Conservation (phyloP, 345 rosid species). For the Nephelium lappaceum region DNA sequence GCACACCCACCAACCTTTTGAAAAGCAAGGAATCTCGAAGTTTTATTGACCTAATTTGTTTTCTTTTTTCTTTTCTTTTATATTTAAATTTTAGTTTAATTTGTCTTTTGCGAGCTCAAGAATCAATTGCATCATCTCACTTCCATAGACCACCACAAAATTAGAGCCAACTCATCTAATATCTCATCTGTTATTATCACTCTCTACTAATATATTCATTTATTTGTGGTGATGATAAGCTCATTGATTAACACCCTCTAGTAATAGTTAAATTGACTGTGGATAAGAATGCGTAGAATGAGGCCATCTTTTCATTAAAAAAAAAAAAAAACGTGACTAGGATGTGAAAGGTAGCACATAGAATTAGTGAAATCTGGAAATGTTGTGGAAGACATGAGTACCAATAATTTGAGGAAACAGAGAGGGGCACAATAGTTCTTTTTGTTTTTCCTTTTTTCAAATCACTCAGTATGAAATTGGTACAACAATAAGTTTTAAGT, state of each 20-base stretch:
- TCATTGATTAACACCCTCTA: not conserved
- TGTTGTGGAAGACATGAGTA: not conserved
- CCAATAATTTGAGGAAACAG: not conserved
- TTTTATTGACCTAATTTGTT: conserved; percentile 17
- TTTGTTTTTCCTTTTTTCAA: no score
- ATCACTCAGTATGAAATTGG: not conserved
- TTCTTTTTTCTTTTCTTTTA: not conserved
- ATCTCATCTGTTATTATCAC: not conserved
- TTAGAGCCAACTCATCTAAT: conserved; percentile 28
- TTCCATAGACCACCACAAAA: conserved; percentile 21
- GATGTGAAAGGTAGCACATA: not conserved
- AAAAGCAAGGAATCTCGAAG: conserved; percentile 24
- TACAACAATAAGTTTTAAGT: not conserved
- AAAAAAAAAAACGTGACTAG: no score
- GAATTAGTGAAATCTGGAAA: not conserved
- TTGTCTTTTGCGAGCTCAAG: not conserved
- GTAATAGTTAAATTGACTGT: conserved; percentile 10
- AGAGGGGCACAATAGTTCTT: no score
- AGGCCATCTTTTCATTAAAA: not conserved
- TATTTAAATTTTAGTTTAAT: not conserved
- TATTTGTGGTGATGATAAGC: conserved; percentile 1
- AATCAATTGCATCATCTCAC: conserved; percentile 19
- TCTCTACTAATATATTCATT: no score
- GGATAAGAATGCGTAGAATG: conserved; percentile 31
- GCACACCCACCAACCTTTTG: not conserved